Evolutionary conservation across 2,329 filamentous ascomycete species (phyloP).

Genomic region (Sporothrix protearum): DNA sequence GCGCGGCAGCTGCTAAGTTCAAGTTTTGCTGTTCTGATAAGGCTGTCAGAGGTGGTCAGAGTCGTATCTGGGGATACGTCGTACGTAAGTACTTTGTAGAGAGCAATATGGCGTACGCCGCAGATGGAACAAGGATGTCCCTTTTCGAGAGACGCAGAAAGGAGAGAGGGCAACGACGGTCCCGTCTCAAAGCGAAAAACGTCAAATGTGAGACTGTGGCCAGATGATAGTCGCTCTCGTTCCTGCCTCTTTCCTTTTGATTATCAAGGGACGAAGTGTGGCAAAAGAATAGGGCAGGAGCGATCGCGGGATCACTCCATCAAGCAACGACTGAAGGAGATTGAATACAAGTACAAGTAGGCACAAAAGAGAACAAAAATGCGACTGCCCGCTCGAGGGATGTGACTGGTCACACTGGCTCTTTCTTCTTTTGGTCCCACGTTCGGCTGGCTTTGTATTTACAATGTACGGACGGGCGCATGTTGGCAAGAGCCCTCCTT

Average conservation of each 20-base stretch:
- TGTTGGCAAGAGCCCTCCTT: neutral
- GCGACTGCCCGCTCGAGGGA: neutral
- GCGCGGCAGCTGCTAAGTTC: neutral
- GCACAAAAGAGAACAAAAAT: neutral
- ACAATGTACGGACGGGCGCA: neutral
- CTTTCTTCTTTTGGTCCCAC: neutral
- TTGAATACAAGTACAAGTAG: no score
- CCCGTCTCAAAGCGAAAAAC: neutral
- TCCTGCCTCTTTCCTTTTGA: slow-evolving; percentile 3
- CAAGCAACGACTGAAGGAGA: neutral
- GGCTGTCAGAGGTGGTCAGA: slow-evolving; percentile 6
- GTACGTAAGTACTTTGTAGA: neutral
- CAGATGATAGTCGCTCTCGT: neutral
- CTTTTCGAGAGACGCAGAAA: neutral
- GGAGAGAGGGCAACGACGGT: neutral
- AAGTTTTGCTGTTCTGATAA: neutral
- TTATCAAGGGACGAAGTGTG: neutral
- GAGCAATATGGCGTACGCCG: neutral
- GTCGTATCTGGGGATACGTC: neutral
- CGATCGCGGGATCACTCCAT: neutral
- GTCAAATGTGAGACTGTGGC: neutral
- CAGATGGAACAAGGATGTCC: neutral
- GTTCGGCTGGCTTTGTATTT: neutral
- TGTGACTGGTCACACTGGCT: neutral
- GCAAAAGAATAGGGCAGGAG: neutral